These are phyloP conservation scores for Yamadazyma dendronema DNA, from an alignment of 1,139 yeast species.

Conservation along the genomic window DNA sequence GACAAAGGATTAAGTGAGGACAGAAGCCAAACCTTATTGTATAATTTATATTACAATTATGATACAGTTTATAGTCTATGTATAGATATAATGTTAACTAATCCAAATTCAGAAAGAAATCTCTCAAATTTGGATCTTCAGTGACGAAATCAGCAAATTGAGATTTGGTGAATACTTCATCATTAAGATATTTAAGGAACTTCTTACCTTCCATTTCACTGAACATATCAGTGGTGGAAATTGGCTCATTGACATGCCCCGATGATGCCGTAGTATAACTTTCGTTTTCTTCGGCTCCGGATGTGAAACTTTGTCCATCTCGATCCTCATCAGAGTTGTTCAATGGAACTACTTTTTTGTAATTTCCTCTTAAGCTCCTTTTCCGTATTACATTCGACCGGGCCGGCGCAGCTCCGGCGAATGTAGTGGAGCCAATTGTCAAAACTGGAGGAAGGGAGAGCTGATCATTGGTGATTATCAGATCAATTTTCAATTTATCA, in stretches of 20 bases:
- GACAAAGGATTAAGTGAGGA: background rate
- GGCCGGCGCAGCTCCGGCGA: slow-evolving; percentile 1
- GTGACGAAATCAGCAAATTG: slow-evolving; percentile 9
- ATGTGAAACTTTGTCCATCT: background rate
- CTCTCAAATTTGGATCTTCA: slow-evolving; percentile 11
- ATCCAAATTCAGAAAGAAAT: slow-evolving; percentile 7
- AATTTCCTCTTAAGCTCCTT: background rate
- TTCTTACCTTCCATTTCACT: slow-evolving; percentile 8
- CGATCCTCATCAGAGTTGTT: background rate
- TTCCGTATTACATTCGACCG: background rate
- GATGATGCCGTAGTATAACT: no score
- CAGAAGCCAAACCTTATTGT: no score
- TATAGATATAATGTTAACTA: no score
- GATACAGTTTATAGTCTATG: no score
- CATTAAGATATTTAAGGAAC: slow-evolving; percentile 7
- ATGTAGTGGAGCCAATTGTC: slow-evolving; percentile 10
- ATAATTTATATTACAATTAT: no score
- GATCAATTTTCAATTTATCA: slow-evolving; percentile 3
- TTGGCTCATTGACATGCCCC: background rate
- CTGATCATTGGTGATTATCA: slow-evolving; percentile 7
- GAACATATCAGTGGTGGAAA: slow-evolving; percentile 6
- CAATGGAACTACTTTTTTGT: background rate
- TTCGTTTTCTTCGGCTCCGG: background rate
- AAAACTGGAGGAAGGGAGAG: slow-evolving; percentile 6
- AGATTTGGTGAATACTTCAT: slow-evolving; percentile 8